Evolutionary conservation across 495 filamentous ascomycete species (phyloP), one percentile per base, ranked within the genome.

Genomic region (Aspergillus nanangensis): DNA sequence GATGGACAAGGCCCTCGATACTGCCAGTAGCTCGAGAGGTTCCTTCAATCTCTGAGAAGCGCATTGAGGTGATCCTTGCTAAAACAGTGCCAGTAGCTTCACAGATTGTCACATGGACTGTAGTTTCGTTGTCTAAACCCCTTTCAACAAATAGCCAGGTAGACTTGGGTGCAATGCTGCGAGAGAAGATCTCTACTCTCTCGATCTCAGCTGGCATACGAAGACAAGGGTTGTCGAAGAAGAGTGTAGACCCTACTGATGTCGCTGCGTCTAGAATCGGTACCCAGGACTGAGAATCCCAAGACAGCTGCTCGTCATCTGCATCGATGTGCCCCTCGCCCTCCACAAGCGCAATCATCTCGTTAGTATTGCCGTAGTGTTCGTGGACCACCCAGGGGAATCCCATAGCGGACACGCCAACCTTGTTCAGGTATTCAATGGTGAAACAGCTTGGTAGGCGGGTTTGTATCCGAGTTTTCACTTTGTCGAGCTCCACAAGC

Each of bases 241-340:
- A 75, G 23, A 76, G 44, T 13, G 68, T 67, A 2, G 70, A 74
- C 17, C 65, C 69, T 18, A 76, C 50, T 0, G 72, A 76, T 2
- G 71, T 74, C 7, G 72, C 71, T 9, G 72, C 60, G 55, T 76
- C 70, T 19, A 75, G 45, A 11, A 72, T 56, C 0, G 70, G 58
- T 8, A 71, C 71, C 71, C 71, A 74, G 13, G 71, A 75, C 0
- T 38, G 20, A 0, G 51, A 1, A 43, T 66, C 57, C 69, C 70
- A 71, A 9, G 60, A 51, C 5, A 63, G 23, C 1, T 20, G 8
- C 2, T 22, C 41, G 1, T 58, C 63, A 24, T 23, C 38, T 5
- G 51, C 45, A 44, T 5, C 5, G 18, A 42, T 18, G 33, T 21
- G 13, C 8, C 18, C 19, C 20, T 13, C 43, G 11, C 36, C 25